Percentiles rank a stretch among this genome's conserved stretches.
Evolutionary conservation across 2,329 filamentous ascomycete species (phyloP).

Genomic region (Rutstroemia sp.): DNA sequence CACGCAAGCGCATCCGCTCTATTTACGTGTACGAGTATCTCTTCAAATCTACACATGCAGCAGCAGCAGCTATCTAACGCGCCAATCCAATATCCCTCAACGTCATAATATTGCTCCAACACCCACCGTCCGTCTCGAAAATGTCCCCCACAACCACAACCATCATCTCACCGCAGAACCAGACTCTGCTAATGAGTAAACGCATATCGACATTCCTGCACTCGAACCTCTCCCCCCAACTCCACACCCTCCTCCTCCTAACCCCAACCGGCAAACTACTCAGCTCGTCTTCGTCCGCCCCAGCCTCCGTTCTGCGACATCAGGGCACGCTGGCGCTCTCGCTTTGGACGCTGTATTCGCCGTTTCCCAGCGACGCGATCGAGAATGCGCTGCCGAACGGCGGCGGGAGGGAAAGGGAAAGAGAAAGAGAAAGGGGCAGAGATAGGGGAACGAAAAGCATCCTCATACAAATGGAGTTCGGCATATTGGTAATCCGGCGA

Average conservation of each 20-base stretch:
- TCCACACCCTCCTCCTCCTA: conserved; percentile 53
- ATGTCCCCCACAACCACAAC: neutral
- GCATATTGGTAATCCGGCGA: conserved; percentile 48
- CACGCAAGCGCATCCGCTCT: too few relatives aligned
- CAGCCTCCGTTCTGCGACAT: conserved; percentile 50
- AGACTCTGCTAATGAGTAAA: conserved; percentile 51
- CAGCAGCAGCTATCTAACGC: too few relatives aligned
- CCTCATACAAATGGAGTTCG: conserved; percentile 45
- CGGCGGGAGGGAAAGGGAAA: neutral
- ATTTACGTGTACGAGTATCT: too few relatives aligned
- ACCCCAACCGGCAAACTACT: conserved; percentile 56
- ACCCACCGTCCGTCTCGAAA: too few relatives aligned
- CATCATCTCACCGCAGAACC: conserved; percentile 15
- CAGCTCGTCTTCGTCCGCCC: conserved; percentile 49
- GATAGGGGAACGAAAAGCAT: conserved; percentile 21
- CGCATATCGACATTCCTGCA: conserved; percentile 55
- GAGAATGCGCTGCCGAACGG: conserved; percentile 1
- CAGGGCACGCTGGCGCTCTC: conserved; percentile 58
- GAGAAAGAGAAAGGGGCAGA: conserved; percentile 1
- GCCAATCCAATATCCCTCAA: too few relatives aligned
- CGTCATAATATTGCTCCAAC: too few relatives aligned
- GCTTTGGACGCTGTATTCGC: conserved; percentile 51
- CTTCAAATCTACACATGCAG: too few relatives aligned
- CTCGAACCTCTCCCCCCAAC: conserved; percentile 45
- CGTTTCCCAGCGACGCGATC: conserved; percentile 26